Percentiles rank a stretch among this genome's conserved stretches.
phyloP scores from a whole-genome alignment of 257 asterid species.

The Anisodus tanguticus region DNA sequence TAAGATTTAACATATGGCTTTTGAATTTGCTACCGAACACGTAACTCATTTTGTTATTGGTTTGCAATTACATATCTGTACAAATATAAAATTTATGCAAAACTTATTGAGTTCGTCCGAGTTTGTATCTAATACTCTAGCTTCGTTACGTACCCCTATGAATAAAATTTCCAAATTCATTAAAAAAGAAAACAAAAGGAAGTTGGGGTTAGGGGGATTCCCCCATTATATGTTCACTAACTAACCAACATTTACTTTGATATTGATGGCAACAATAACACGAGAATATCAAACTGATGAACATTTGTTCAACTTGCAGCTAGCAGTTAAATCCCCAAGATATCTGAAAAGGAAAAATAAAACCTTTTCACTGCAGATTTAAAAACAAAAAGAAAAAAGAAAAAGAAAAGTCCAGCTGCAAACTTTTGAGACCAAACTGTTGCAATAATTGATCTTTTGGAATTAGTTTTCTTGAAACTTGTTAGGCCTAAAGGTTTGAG shows the following conservation, averaged over 20 bases:
- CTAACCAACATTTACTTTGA: neutral
- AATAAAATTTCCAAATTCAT: neutral
- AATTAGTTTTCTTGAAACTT: neutral
- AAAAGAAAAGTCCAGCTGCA: neutral
- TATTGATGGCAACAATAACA: slow-evolving; percentile 3
- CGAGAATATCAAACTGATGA: slow-evolving; percentile 19
- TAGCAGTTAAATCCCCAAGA: slow-evolving; percentile 13
- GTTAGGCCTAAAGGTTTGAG: neutral
- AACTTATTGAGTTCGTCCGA: neutral
- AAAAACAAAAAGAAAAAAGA: no score
- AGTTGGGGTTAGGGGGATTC: neutral
- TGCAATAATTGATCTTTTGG: neutral
- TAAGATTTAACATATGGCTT: neutral
- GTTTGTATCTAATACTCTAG: neutral
- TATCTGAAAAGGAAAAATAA: neutral
- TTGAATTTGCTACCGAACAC: neutral
- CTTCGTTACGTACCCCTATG: neutral
- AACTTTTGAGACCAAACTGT: neutral
- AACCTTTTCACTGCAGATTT: neutral
- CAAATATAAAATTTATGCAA: neutral
- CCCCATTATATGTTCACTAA: slow-evolving; percentile 5
- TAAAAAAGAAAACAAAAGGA: neutral
- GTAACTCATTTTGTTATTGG: neutral
- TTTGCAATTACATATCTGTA: neutral
- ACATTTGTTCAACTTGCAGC: slow-evolving; percentile 2